phyloP scores from a whole-genome alignment of 441 rosid genomes.

The Rhodomyrtus psidioides region DNA sequence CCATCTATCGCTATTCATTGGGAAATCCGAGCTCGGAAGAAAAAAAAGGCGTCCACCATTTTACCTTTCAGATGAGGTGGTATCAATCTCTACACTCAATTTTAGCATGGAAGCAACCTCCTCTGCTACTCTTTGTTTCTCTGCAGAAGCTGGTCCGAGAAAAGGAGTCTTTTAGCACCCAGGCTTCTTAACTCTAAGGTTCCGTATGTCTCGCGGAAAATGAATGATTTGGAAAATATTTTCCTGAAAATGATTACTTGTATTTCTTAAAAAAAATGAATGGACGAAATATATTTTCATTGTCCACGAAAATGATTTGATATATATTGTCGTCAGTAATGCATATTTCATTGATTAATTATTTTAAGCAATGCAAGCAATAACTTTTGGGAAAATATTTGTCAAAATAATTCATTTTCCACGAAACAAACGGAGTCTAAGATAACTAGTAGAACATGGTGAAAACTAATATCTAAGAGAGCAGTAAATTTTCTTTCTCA shows the following conservation, averaged over 20 bases:
- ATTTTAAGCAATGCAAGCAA: no score
- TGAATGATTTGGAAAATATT: no score
- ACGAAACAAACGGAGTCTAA: neutral
- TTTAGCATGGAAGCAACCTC: conserved; percentile 88
- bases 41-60: neutral
- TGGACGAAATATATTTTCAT: no score
- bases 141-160: conserved; percentile 55
- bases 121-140: conserved; percentile 80
- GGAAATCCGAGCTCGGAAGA: neutral
- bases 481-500: neutral
- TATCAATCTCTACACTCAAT: conserved; percentile 69
- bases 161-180: conserved; percentile 11
- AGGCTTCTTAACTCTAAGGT: neutral
- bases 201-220: no score
- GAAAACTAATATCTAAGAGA: neutral
- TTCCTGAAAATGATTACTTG: no score
- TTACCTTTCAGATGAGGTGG: conserved; percentile 74
- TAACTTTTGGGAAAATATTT: no score
- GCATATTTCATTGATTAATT: no score
- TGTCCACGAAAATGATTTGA: no score
- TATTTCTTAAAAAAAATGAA: no score
- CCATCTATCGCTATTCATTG: neutral
- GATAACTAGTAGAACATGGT: neutral
- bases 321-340: no score
- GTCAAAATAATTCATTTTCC: no score